Conservation (phyloP, 2,329 filamentous ascomycete genomes). For the Calonectria pteridis region DNA sequence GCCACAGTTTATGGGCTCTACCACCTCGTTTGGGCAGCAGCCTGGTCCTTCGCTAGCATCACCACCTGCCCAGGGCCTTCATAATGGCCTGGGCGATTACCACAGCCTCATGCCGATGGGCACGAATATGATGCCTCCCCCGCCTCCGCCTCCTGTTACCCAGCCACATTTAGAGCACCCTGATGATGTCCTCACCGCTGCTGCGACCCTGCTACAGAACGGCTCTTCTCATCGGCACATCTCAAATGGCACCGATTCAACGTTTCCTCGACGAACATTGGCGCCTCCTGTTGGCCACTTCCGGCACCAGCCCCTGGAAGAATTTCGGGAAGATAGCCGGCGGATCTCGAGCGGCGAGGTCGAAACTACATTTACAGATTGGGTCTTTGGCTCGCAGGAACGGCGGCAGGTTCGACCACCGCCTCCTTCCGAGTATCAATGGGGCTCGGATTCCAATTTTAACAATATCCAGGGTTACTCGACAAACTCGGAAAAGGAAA, state of each 20-base stretch:
- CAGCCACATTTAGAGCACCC: constrained; percentile 51
- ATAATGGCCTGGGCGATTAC: constrained; percentile 37
- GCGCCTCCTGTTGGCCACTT: constrained; percentile 56
- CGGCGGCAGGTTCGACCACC: constrained; percentile 49
- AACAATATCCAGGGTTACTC: constrained; percentile 68
- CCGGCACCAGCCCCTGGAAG: constrained; percentile 57
- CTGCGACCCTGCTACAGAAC: constrained; percentile 65
- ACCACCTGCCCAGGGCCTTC: constrained; percentile 37
- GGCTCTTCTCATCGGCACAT: constrained; percentile 45
- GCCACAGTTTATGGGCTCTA: constrained; percentile 74
- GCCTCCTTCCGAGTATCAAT: constrained; percentile 65
- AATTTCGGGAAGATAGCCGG: constrained; percentile 56
- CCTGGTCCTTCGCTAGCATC: constrained; percentile 47
- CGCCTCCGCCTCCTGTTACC: constrained; percentile 44
- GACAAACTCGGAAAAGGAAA: constrained; percentile 67
- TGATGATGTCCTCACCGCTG: constrained; percentile 68
- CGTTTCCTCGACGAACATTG: constrained; percentile 42
- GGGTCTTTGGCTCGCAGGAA: constrained; percentile 54
- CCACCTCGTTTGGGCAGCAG: constrained; percentile 72
- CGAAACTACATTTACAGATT: constrained; percentile 56
- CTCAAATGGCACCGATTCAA: constrained; percentile 43
- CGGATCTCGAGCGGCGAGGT: constrained; percentile 47
- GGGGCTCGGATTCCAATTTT: constrained; percentile 78
- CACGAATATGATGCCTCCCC: constrained; percentile 52
- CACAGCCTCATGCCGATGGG: constrained; percentile 38